Percentiles rank a stretch among this genome's conserved stretches.
These are phyloP conservation scores for Lomentospora prolificans DNA, from an alignment of 2,329 filamentous ascomycete species.

Conservation along the genomic window DNA sequence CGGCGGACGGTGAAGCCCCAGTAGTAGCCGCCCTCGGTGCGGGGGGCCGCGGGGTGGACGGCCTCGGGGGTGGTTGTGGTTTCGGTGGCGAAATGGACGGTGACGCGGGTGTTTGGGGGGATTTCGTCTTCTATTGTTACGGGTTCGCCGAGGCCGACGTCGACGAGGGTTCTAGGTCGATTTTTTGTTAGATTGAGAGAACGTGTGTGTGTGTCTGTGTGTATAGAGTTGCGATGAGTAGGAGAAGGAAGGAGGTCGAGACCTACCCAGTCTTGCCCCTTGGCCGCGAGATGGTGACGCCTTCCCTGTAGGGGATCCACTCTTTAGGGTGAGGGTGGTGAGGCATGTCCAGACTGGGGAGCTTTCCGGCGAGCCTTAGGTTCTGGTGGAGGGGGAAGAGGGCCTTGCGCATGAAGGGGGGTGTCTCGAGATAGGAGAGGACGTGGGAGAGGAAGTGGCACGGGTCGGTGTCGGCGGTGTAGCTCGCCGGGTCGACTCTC, in stretches of 20 bases:
- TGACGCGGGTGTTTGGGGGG: slow-evolving; percentile 63
- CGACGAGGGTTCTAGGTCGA: slow-evolving; percentile 40
- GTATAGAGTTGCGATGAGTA: no score
- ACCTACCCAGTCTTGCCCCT: slow-evolving; percentile 25
- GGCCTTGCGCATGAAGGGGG: slow-evolving; percentile 66
- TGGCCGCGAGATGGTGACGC: slow-evolving; percentile 45
- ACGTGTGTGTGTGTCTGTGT: background rate
- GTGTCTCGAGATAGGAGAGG: slow-evolving; percentile 73
- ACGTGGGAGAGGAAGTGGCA: slow-evolving; percentile 73
- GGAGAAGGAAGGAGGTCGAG: background rate
- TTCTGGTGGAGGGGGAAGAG: slow-evolving; percentile 76
- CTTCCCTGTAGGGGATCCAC: slow-evolving; percentile 72
- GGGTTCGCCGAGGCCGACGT: slow-evolving; percentile 45
- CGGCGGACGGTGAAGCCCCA: slow-evolving; percentile 72
- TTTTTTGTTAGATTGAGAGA: background rate
- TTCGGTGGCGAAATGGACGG: slow-evolving; percentile 52
- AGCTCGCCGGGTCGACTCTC: slow-evolving; percentile 38
- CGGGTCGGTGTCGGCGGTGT: slow-evolving; percentile 65
- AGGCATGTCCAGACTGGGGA: slow-evolving; percentile 75
- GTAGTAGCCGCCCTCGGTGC: slow-evolving; percentile 71
- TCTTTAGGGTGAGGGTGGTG: slow-evolving; percentile 70
- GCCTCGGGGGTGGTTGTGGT: slow-evolving; percentile 42
- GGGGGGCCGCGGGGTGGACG: slow-evolving; percentile 58
- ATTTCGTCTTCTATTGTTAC: slow-evolving; percentile 50
- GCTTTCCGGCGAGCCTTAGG: slow-evolving; percentile 58